Evolutionary conservation across 257 asterid species (phyloP), one percentile per base, ranked within the genome.

Genomic region (Solanum neorickii): DNA sequence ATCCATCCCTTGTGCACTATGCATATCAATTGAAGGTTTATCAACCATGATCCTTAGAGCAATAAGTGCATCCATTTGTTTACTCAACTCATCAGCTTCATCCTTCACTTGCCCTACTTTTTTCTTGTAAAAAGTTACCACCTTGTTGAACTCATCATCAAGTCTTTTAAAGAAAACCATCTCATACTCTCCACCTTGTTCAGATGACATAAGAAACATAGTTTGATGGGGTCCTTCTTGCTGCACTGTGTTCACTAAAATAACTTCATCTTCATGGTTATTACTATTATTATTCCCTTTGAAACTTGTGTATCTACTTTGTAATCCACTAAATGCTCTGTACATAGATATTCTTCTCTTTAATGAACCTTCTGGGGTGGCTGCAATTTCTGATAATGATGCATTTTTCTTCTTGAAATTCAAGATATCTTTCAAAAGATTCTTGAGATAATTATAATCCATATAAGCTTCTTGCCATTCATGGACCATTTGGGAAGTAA

Each of bases 11-110:
- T 73, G 33, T n/a, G 46, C 20, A 84, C 52, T 62, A 8, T 52
- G 87, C 13, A 89, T 86, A 6, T 75, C 93, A 12, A 86, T 83
- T 60, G 73, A 59, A 9, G 98, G 98, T 42, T 89, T 88, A 52
- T 94, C 94, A 3, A 96, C 96, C 62, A 15, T 89, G 42, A 94
- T 83, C 88, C 97, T 90, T 87, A 96, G 87, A 84, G 98, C 99
- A 86, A 96, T 94, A 4, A 96, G 94, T 23, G 96, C 96, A 87
- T 96, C 97, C 98, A 96, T 96, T 88, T 96, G 99, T 29, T 89
- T 94, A 66, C 87, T 94, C 87, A 96, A 83, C 89, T 91, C 91
- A 47, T 86, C 94, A 5, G 98, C 98, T 59, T 93, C 96, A 6
- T 29, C 44, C 75, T 89, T 90, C 82, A 88, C 92, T 37, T 95